Conservation (phyloP, 1,139 yeast genomes). For the Geotrichum klebahnii region DNA sequence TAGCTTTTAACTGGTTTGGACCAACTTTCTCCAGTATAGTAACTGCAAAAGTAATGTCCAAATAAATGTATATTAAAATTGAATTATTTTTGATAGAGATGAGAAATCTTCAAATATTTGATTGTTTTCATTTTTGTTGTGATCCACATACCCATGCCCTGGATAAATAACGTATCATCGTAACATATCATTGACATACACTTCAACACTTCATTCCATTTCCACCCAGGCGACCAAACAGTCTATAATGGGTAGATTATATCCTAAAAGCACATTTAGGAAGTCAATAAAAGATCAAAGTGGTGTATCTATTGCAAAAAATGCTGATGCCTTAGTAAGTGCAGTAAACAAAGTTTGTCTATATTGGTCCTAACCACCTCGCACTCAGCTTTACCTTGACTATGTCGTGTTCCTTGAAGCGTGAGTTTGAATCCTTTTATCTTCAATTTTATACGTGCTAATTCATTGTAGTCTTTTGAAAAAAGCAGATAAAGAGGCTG, state of each 20-base stretch:
- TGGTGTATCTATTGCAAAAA: slow-evolving; percentile 14
- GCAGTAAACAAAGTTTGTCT: too few species aligned
- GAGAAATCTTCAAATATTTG: too few species aligned
- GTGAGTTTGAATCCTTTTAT: slow-evolving; percentile 1
- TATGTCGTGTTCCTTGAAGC: slow-evolving; percentile 17
- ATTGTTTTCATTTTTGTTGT: too few species aligned
- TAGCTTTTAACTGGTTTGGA: too few species aligned
- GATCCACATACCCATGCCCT: too few species aligned
- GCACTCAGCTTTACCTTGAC: slow-evolving; percentile 12
- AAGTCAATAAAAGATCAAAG: slow-evolving; percentile 12
- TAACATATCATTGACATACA: too few species aligned
- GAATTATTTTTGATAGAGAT: too few species aligned
- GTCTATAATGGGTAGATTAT: slow-evolving; percentile 15
- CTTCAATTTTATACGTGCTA: neutral
- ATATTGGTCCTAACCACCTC: neutral
- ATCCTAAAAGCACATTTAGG: slow-evolving; percentile 13
- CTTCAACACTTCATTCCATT: neutral
- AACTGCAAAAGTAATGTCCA: too few species aligned
- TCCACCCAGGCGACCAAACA: too few species aligned
- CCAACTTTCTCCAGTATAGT: too few species aligned
- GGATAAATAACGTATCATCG: too few species aligned
- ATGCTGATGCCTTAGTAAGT: slow-evolving; percentile 16
- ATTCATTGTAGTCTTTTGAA: slow-evolving; percentile 6
- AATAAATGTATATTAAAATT: too few species aligned
- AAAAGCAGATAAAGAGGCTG: slow-evolving; percentile 16